Evolutionary conservation across 371 early-diverging fungal genomes (phyloP), one percentile per base, ranked within the genome.

Genomic region (Chytridium lagenaria): DNA sequence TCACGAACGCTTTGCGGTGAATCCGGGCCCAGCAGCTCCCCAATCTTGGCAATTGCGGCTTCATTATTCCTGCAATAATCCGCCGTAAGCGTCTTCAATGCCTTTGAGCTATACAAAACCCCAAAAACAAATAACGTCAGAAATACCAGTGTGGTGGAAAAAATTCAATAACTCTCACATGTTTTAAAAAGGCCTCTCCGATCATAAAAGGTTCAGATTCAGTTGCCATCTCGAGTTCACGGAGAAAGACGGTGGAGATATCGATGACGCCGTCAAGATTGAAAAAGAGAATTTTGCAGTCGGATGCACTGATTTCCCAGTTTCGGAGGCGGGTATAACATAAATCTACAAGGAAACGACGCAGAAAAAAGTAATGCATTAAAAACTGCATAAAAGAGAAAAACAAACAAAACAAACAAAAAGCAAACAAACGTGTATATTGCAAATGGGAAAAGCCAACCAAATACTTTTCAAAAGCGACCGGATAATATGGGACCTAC

Each of bases 11-110:
- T 74, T 16, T 80, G 83, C n/a, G 85, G 71, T 30, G 73, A 75
- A 26, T 88, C 82, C 26, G 81, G 79, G 19, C 72, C 66, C 19
- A 76, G 70, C 31, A 89, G 82, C 73, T 90, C 90, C 68, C 85
- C 86, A 31, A 92, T 75, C 71, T 85, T 84, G 0, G 77, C 77
- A 37, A 90, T 83, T 5, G 90, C 86, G 34, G 87, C 86, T 69
- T 94, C 92, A 69, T 92, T 90, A 63, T 88, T 83, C 78, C 91
- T 92, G 79, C 92, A 92, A 71, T 91, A 94, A 23, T 89, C 89
- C n/a, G n/a, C 86, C 84, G 77, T 91, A 94, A 0, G 88, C 81
- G 2, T 80, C 80, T 34, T 90, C 88, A 23, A 92, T 86, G 7
- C 44, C 64, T 68, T 30, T 67, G 49, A 55, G 59, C 76, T 59